Conservation (phyloP, 129 eudicot species). For the Logfia minima region DNA sequence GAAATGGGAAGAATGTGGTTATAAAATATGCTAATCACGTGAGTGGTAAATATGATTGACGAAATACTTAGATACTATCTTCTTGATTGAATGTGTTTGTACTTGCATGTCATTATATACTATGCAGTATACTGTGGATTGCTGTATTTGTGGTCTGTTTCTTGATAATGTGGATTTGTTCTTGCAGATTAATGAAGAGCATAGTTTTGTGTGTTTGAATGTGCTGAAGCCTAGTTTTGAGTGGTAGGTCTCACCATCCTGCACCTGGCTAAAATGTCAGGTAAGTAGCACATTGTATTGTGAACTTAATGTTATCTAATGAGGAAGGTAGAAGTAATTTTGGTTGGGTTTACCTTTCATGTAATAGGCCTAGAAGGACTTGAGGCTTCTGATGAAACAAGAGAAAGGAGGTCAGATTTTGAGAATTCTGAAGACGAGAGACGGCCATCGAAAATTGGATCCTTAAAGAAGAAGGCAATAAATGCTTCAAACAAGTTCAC, state of each 20-base stretch:
- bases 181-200: conserved; percentile 12
- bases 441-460: conserved; percentile 62
- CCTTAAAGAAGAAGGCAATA: conserved; percentile 69
- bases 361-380: conserved; percentile 47
- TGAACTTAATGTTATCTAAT: background rate
- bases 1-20: conserved; percentile 7
- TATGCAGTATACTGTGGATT: background rate
- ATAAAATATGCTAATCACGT: background rate
- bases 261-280: conserved; percentile 63
- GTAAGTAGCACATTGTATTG: conserved; percentile 32
- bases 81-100: conserved; percentile 13
- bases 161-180: conserved; percentile 3
- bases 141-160: conserved; percentile 10
- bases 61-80: background rate
- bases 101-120: conserved; percentile 28
- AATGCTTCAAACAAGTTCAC: conserved; percentile 85
- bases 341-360: background rate
- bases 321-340: background rate
- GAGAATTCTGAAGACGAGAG: conserved; percentile 83
- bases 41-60: background rate
- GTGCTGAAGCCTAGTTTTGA: conserved; percentile 26
- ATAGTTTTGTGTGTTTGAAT: conserved; percentile 15
- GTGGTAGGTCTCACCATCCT: conserved; percentile 30
- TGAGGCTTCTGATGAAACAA: conserved; percentile 57
- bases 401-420: conserved; percentile 70